These are phyloP conservation scores for Groenewaldozyma auringiensis DNA, from an alignment of 1,139 yeast genomes.

Conservation along the genomic window DNA sequence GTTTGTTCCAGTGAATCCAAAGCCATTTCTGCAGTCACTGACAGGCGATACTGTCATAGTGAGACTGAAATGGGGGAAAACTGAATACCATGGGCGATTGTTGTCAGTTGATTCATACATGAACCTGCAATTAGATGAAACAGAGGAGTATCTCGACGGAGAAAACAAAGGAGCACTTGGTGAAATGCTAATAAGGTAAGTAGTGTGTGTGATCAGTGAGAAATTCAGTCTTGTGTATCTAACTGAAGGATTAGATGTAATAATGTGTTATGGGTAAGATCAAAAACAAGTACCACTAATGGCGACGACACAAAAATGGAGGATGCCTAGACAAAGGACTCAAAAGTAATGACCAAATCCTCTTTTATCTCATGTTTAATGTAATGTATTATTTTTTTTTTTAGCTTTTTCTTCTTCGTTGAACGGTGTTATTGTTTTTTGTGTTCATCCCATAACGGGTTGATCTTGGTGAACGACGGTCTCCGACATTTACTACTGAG, in stretches of 20 bases:
- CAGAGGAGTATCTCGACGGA: slow-evolving; percentile 54
- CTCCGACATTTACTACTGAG: too few species aligned
- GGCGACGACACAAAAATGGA: slow-evolving; percentile 14
- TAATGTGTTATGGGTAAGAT: slow-evolving; percentile 37
- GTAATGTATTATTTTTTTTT: background rate
- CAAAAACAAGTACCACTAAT: slow-evolving; percentile 9
- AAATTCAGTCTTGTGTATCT: background rate
- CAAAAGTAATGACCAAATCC: background rate
- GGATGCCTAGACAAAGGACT: slow-evolving; percentile 4
- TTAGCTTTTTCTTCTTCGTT: background rate
- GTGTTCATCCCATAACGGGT: too few species aligned
- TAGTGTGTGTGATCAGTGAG: background rate
- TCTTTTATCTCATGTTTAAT: background rate
- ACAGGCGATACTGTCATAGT: slow-evolving; percentile 67
- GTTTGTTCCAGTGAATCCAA: slow-evolving; percentile 81
- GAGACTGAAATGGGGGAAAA: slow-evolving; percentile 84
- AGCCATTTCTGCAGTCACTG: slow-evolving; percentile 76
- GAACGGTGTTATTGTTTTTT: too few species aligned
- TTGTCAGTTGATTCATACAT: slow-evolving; percentile 85
- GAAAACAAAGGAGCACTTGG: slow-evolving; percentile 56
- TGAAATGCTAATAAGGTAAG: slow-evolving; percentile 71
- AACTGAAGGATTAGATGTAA: slow-evolving; percentile 29
- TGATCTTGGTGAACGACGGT: too few species aligned
- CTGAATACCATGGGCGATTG: slow-evolving; percentile 82
- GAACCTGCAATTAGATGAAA: slow-evolving; percentile 71